These are phyloP conservation scores for Mycena vulgaris DNA, from an alignment of 768 basidiomycete genomes.

Conservation along the genomic window DNA sequence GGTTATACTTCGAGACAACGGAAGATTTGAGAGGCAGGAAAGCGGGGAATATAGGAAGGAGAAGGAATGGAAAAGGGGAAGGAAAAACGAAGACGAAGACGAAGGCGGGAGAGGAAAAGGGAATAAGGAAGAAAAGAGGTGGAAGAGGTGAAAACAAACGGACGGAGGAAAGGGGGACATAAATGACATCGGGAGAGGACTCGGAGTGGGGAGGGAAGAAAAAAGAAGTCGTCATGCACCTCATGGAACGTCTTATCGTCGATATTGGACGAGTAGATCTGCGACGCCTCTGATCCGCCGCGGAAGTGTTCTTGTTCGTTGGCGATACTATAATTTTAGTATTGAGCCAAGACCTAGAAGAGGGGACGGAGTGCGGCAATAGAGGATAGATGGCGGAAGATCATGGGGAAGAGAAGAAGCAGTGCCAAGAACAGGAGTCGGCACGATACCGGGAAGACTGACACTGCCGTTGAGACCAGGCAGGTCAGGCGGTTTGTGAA, in stretches of 20 bases:
- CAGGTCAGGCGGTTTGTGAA: not conserved
- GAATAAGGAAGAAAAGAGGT: no score
- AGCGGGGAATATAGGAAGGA: no score
- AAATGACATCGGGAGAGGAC: not conserved
- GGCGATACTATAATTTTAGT: slow-evolving; percentile 30
- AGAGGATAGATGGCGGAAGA: not conserved
- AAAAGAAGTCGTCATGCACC: slow-evolving; percentile 15
- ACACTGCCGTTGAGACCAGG: not conserved
- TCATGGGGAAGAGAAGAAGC: not conserved
- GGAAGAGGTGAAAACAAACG: no score
- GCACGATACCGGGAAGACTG: not conserved
- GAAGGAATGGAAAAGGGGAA: not conserved
- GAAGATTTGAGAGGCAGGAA: no score
- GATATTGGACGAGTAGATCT: slow-evolving; percentile 49
- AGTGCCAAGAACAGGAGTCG: no score
- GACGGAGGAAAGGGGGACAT: not conserved
- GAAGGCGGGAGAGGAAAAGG: no score
- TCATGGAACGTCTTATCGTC: slow-evolving; percentile 59
- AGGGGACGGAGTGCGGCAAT: not conserved
- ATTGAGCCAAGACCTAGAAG: not conserved
- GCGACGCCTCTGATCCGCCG: slow-evolving; percentile 17
- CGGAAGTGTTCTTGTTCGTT: slow-evolving; percentile 44
- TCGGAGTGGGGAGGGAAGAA: no score
- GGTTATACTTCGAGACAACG: no score
- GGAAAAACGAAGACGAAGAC: not conserved